These are phyloP conservation scores for Yarrowia osloensis DNA, from an alignment of 805 yeast species.

Conservation along the genomic window DNA sequence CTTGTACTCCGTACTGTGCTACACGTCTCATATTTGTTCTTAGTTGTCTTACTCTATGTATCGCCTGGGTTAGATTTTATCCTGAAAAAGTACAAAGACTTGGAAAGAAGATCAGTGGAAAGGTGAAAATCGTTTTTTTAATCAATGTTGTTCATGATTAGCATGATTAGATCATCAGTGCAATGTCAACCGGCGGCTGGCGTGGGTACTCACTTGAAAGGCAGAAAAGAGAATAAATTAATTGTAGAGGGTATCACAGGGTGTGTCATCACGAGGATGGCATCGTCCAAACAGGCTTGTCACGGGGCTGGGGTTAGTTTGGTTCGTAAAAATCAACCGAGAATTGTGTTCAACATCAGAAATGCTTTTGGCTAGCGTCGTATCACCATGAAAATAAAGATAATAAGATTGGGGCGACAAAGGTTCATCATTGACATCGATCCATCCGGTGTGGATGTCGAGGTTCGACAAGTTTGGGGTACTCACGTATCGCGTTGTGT, in stretches of 20 bases:
- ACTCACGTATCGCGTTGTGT: slow-evolving; percentile 21
- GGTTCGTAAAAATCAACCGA: not conserved
- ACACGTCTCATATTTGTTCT: no score
- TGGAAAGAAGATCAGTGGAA: slow-evolving; percentile 14
- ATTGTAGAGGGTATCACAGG: slow-evolving; percentile 19
- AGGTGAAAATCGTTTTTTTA: slow-evolving; percentile 27
- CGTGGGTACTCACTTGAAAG: slow-evolving; percentile 5
- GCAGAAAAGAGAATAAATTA: not conserved
- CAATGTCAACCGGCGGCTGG: not conserved
- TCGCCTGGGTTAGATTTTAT: slow-evolving; percentile 12
- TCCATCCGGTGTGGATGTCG: not conserved
- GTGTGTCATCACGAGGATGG: not conserved
- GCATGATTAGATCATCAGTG: slow-evolving; percentile 29
- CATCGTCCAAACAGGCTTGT: not conserved
- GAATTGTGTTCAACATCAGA: slow-evolving; percentile 7
- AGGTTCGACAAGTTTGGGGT: not conserved
- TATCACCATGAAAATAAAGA: slow-evolving; percentile 30
- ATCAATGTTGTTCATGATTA: slow-evolving; percentile 29
- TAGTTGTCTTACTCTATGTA: not conserved
- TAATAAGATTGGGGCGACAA: slow-evolving; percentile 30
- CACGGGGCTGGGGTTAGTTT: slow-evolving; percentile 26
- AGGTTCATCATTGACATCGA: slow-evolving; percentile 28
- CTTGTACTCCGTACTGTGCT: no score
- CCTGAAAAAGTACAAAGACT: not conserved
- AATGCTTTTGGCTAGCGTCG: slow-evolving; percentile 30